Percentiles rank a stretch among this genome's conserved stretches.
These are phyloP conservation scores for Phanerochaete sordida DNA, from an alignment of 768 basidiomycete genomes.

Conservation along the genomic window DNA sequence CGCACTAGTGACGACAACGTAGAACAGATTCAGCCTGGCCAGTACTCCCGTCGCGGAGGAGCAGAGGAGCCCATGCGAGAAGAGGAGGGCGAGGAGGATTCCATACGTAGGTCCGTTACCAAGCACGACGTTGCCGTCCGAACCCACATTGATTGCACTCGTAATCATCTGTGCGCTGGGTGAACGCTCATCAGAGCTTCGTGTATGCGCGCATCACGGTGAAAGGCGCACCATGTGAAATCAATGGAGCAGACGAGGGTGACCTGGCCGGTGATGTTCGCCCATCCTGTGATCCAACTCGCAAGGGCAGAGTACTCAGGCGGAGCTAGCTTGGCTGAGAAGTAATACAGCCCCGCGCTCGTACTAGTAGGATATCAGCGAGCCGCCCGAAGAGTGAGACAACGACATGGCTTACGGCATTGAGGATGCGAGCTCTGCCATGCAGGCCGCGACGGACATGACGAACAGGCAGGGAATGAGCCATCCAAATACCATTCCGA, in stretches of 20 bases:
- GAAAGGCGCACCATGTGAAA: conserved; percentile 50
- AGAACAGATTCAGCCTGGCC: conserved; percentile 67
- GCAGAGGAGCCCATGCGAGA: conserved; percentile 67
- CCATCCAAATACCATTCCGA: conserved; percentile 78
- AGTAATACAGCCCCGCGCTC: conserved; percentile 77
- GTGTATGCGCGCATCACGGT: neutral
- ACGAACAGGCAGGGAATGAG: conserved; percentile 69
- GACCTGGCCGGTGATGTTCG: conserved; percentile 69
- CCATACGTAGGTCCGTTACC: conserved; percentile 62
- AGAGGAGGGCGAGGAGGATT: conserved; percentile 59
- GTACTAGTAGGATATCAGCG: conserved; percentile 41
- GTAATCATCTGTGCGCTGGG: conserved; percentile 72
- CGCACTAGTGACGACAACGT: conserved; percentile 62
- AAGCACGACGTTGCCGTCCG: conserved; percentile 49
- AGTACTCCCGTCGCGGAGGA: conserved; percentile 64
- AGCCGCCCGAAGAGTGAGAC: neutral
- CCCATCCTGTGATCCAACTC: conserved; percentile 70
- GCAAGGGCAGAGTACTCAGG: conserved; percentile 57
- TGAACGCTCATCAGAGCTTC: neutral
- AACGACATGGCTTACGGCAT: conserved; percentile 58
- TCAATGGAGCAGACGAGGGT: conserved; percentile 73
- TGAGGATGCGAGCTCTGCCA: conserved; percentile 69
- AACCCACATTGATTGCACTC: conserved; percentile 60
- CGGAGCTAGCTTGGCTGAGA: conserved; percentile 71
- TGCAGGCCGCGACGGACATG: conserved; percentile 61